Evolutionary conservation across 768 basidiomycete genomes (phyloP).

Genomic region (Suillus bovinus): DNA sequence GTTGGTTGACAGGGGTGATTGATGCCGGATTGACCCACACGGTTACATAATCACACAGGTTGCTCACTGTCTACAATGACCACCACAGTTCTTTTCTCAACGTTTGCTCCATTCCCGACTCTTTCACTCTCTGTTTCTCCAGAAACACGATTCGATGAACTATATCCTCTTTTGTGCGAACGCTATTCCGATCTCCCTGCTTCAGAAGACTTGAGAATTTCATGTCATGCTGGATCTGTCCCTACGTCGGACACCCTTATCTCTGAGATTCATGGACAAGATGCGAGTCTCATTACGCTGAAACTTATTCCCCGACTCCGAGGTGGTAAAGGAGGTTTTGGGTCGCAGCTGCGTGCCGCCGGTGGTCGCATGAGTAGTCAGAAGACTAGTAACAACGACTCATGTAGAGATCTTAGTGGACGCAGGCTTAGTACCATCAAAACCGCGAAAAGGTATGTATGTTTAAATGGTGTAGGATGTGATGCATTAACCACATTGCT

Average conservation of each 20-base stretch:
- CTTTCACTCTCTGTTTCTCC: constrained; percentile 47
- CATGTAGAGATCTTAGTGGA: constrained; percentile 90
- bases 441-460: constrained; percentile 85
- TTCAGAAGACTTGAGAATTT: constrained; percentile 41
- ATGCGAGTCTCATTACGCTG: constrained; percentile 54
- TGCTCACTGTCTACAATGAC: constrained; percentile 39
- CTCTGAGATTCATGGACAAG: constrained; percentile 35
- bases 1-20: constrained; percentile 1
- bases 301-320: constrained; percentile 72
- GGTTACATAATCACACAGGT: constrained; percentile 12
- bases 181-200: constrained; percentile 51
- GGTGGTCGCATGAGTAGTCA: constrained; percentile 97
- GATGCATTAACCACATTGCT: neutral
- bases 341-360: constrained; percentile 92
- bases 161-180: constrained; percentile 45
- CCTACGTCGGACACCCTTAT: constrained; percentile 32
- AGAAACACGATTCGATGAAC: constrained; percentile 39
- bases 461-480: neutral
- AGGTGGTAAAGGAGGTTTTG: constrained; percentile 98
- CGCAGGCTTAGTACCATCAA: constrained; percentile 91
- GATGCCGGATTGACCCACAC: neutral
- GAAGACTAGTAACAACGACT: constrained; percentile 94
- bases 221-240: constrained; percentile 38
- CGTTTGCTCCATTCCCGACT: constrained; percentile 62
- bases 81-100: constrained; percentile 54